Evolutionary conservation across 805 yeast species (phyloP).

Genomic region (Yarrowia deformans): DNA sequence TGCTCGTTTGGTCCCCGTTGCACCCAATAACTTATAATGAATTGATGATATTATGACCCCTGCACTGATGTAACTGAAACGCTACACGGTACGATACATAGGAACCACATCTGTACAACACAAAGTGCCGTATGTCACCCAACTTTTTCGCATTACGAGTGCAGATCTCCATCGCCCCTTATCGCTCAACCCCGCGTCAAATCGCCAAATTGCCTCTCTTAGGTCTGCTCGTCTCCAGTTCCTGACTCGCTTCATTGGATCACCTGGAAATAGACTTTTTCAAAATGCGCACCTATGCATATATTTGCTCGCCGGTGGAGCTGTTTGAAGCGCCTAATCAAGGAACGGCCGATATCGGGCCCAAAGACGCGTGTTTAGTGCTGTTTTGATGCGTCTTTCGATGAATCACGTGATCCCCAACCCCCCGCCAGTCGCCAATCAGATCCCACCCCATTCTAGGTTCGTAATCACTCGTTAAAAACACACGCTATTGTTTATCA

Average conservation of each 20-base stretch:
- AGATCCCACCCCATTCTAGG: background rate
- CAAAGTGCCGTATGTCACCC: too few species aligned
- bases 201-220: background rate
- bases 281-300: slow-evolving; percentile 37
- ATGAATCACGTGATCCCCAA: background rate
- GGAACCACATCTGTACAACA: too few species aligned
- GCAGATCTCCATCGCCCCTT: background rate
- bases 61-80: background rate
- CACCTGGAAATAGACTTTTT: background rate
- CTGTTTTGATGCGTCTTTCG: background rate
- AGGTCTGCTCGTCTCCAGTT: background rate
- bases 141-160: background rate
- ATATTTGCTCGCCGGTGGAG: slow-evolving; percentile 33
- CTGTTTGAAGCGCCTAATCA: background rate
- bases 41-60: slow-evolving; percentile 9
- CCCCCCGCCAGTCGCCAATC: background rate
- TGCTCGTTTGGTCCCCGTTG: slow-evolving; percentile 17
- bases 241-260: background rate
- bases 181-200: background rate
- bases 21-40: slow-evolving; percentile 20
- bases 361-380: background rate
- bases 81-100: too few species aligned
- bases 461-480: background rate
- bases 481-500: slow-evolving; percentile 1
- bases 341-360: background rate